Percentiles rank a stretch among this genome's conserved stretches.
Conservation (phyloP, 108 stramenopile species). For the Nannochloropsis oceanica region DNA sequence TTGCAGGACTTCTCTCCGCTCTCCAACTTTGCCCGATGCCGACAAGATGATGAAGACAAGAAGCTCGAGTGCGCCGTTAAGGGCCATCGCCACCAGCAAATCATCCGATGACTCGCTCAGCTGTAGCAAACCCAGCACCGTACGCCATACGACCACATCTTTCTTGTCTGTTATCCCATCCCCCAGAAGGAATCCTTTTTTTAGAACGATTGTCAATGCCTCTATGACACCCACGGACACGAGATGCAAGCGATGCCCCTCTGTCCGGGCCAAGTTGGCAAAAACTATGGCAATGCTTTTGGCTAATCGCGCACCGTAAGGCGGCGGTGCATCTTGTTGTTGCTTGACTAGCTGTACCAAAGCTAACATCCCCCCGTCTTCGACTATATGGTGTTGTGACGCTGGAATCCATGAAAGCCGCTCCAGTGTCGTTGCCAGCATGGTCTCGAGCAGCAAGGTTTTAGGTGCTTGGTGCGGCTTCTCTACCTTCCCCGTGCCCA, state of each 20-base stretch:
- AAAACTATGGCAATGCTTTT: neutral
- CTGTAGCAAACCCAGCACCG: neutral
- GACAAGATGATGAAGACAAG: neutral
- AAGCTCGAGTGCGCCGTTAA: neutral
- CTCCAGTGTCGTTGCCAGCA: neutral
- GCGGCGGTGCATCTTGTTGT: neutral
- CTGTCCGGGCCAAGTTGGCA: neutral
- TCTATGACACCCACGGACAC: neutral
- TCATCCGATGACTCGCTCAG: neutral
- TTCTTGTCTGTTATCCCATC: neutral
- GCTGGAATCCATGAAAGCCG: neutral
- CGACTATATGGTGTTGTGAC: neutral
- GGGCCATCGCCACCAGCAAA: neutral
- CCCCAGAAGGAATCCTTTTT: neutral
- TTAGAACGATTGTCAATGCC: neutral
- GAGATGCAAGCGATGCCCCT: neutral
- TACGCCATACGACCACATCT: neutral
- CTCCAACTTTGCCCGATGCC: neutral
- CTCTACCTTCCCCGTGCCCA: neutral
- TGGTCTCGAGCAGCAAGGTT: neutral
- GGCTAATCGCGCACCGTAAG: neutral
- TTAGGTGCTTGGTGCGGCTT: neutral
- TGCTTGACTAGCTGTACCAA: neutral
- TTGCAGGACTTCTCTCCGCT: neutral
- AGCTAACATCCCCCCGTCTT: neutral